phyloP scores from a whole-genome alignment of 2,329 filamentous ascomycete genomes.

The Stylonectria norvegica region DNA sequence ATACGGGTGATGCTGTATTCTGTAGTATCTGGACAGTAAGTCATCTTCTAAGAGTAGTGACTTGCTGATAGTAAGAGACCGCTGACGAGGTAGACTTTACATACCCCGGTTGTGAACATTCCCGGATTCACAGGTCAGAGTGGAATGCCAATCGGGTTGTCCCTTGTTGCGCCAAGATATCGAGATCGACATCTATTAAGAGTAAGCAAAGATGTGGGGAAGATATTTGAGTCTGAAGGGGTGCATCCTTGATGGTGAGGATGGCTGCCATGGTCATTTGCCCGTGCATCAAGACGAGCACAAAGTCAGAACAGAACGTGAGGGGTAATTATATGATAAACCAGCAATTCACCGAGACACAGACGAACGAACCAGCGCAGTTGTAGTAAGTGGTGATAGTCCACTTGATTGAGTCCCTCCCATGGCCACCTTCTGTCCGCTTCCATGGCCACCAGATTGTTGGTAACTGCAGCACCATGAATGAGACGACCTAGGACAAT shows the following conservation, averaged over 20 bases:
- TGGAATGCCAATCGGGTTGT: slow-evolving; percentile 58
- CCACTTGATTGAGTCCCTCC: too few relatives aligned
- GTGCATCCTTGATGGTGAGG: slow-evolving; percentile 26
- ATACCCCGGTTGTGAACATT: slow-evolving; percentile 61
- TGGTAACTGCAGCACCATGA: too few relatives aligned
- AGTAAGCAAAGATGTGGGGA: slow-evolving; percentile 37
- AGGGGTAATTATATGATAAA: too few relatives aligned
- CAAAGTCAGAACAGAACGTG: slow-evolving; percentile 8
- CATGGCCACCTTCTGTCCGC: too few relatives aligned
- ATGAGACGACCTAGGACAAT: too few relatives aligned
- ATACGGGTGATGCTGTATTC: slow-evolving; percentile 53
- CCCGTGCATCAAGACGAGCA: not conserved
- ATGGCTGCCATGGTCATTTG: slow-evolving; percentile 7
- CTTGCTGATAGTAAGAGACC: not conserved
- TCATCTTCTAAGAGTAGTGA: too few relatives aligned
- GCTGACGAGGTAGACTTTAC: slow-evolving; percentile 39
- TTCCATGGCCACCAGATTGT: too few relatives aligned
- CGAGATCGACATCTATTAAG: slow-evolving; percentile 43
- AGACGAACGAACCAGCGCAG: too few relatives aligned
- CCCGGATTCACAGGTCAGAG: slow-evolving; percentile 55
- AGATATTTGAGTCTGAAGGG: slow-evolving; percentile 33
- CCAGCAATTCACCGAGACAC: too few relatives aligned
- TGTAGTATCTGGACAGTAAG: slow-evolving; percentile 50
- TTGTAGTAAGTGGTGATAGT: too few relatives aligned
- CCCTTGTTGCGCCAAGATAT: slow-evolving; percentile 48